A percentile compares a stretch with the other conserved stretches of the same genome.
Evolutionary conservation across 2,329 filamentous ascomycete species (phyloP).

Genomic region (Endocalyx cinctus): DNA sequence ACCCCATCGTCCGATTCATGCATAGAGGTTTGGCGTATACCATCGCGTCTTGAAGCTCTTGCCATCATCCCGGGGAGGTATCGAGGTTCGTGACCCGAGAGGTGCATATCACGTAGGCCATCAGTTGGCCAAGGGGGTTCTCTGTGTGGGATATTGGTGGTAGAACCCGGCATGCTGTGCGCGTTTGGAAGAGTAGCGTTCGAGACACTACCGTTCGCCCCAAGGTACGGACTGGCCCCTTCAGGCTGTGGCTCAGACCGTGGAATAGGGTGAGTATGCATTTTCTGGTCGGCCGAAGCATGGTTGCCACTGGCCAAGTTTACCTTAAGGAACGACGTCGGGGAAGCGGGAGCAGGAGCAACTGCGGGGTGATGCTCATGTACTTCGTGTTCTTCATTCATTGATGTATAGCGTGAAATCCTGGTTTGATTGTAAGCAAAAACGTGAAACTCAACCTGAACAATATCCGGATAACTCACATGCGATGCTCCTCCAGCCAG

Average conservation of each 20-base stretch:
- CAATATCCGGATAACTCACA: conserved; percentile 61
- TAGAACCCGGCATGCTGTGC: conserved; percentile 11
- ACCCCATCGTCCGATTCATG: conserved; percentile 33
- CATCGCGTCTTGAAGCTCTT: conserved; percentile 42
- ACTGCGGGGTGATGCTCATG: conserved; percentile 16
- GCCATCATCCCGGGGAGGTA: conserved; percentile 69
- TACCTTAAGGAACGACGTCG: conserved; percentile 27
- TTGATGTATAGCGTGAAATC: conserved; percentile 23
- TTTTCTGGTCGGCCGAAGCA: conserved; percentile 11
- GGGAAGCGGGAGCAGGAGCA: conserved; percentile 17
- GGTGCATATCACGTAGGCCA: conserved; percentile 38
- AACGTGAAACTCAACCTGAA: background rate
- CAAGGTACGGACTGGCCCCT: conserved; percentile 8
- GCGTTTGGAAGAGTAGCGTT: conserved; percentile 1
- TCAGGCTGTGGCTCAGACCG: conserved; percentile 15
- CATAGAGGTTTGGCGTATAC: conserved; percentile 33
- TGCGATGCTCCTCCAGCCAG: conserved; percentile 72
- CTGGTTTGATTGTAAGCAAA: conserved; percentile 11
- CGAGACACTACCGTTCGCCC: conserved; percentile 8
- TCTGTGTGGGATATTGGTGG: conserved; percentile 15
- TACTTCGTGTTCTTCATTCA: conserved; percentile 19
- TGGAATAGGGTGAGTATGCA: conserved; percentile 15
- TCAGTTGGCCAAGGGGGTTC: conserved; percentile 35
- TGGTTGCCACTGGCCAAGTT: conserved; percentile 22
- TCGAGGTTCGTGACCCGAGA: conserved; percentile 59